A percentile compares a stretch with the other conserved stretches of the same genome.
Evolutionary conservation across 257 asterid genomes (phyloP).

Genomic region (Solanum virginianum): DNA sequence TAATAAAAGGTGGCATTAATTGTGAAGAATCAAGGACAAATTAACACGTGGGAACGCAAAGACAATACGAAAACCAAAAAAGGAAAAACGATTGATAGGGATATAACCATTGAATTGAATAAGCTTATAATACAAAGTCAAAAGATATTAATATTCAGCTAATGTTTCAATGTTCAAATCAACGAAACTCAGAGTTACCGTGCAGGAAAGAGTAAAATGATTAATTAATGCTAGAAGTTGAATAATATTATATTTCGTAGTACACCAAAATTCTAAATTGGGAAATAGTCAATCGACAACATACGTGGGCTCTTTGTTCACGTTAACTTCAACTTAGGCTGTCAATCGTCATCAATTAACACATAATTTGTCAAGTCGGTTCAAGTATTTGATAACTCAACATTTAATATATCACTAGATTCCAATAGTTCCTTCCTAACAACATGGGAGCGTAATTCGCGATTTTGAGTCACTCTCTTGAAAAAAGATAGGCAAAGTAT

Average conservation of each 20-base stretch:
- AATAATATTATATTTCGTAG: not conserved
- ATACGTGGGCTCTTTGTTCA: not conserved
- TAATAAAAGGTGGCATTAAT: not conserved
- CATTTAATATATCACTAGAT: too few species aligned
- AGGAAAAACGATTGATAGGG: not conserved
- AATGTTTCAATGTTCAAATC: not conserved
- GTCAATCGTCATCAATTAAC: not conserved
- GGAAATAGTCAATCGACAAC: not conserved
- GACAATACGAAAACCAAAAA: not conserved
- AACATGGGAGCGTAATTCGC: too few species aligned
- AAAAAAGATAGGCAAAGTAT: not conserved
- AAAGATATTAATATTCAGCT: not conserved
- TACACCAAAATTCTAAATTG: not conserved
- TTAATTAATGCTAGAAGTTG: not conserved
- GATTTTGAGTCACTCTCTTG: not conserved
- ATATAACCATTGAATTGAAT: not conserved
- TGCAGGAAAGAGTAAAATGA: not conserved
- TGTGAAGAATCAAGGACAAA: not conserved
- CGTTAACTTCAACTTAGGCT: not conserved
- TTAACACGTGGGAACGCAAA: not conserved
- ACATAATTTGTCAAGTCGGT: not conserved
- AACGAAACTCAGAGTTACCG: not conserved
- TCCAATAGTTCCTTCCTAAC: too few species aligned
- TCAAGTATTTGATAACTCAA: not conserved
- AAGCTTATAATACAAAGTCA: not conserved